Evolutionary conservation across 2,329 filamentous ascomycete species (phyloP).

Genomic region (Hypoxylon sp.): DNA sequence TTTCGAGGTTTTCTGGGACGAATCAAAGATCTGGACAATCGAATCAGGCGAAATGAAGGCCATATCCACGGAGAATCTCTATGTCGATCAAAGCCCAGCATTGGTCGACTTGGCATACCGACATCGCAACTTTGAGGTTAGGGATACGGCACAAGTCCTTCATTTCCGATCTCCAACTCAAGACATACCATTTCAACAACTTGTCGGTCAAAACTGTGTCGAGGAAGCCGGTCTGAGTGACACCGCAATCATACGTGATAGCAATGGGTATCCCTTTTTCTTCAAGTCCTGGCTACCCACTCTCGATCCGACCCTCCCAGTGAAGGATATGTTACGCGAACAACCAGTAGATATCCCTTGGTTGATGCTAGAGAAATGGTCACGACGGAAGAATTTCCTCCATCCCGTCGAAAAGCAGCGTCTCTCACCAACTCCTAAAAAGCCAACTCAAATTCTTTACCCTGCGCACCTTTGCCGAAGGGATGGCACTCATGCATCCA

Average conservation of each 20-base stretch:
- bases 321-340: conserved; percentile 57
- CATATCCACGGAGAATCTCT: conserved; percentile 24
- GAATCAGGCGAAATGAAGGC: conserved; percentile 49
- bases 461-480: conserved; percentile 64
- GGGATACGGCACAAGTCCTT: conserved; percentile 61
- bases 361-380: conserved; percentile 64
- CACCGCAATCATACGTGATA: conserved; percentile 61
- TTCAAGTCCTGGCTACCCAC: conserved; percentile 60
- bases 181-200: conserved; percentile 46
- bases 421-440: conserved; percentile 51
- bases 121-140: conserved; percentile 60
- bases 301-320: conserved; percentile 57
- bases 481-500: conserved; percentile 63
- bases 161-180: conserved; percentile 55
- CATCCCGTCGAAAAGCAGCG: conserved; percentile 55
- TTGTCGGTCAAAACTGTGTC: conserved; percentile 39
- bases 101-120: conserved; percentile 65
- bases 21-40: conserved; percentile 56
- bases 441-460: conserved; percentile 62
- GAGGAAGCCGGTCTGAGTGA: conserved; percentile 47
- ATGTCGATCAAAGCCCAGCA: conserved; percentile 61
- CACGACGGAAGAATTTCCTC: conserved; percentile 72
- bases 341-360: conserved; percentile 64
- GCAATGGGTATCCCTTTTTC: conserved; percentile 56
- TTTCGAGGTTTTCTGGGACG: conserved; percentile 61